Base-by-base conservation (phyloP, 768 basidiomycete genomes). In the Pisolithus microcarpus region DNA sequence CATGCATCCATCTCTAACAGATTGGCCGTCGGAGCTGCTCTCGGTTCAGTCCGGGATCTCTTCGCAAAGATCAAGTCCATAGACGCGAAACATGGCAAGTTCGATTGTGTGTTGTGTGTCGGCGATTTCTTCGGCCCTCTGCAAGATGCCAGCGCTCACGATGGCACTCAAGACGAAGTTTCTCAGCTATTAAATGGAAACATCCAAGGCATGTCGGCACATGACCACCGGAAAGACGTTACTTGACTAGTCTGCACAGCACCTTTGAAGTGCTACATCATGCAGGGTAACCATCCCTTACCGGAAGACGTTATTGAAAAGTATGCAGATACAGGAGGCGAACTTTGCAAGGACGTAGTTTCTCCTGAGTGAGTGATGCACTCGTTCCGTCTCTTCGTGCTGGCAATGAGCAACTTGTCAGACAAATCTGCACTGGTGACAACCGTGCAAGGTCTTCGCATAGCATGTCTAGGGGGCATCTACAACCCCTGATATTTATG, bases 1-100 rank as follows among this genome's bases (percentile, higher is more conserved):
- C 43, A 7, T 21, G 40, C 37, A 2, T 9, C 4, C 7, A 31
- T 18, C 21, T 23, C 5, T 46, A 15, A 34, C 34, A 84, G 82
- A 56, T 72, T 96, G 50, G 83, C 88, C 5, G 82, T 94, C 40
- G 93, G 93, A 15, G 82, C 92, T 46, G 82, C 87, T 6, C 70
- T 74, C 31, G 92, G 92, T 24, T 78, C 80, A 1, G 81, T 96
- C 61, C 68, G 74, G 30, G 77, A 81, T n/a, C 74, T 94, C 26
- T 85, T 91, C 60, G 65, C 78, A 51, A 96, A 92, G 73, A 78
- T 97, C 59, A 83, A 80, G 53, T 70, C 80, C 26, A 90, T 96
- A 57, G 83, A 98, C 70, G 75, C 81, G 49, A 96, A 95, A 70
- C 89, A 96, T 67, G 93, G 93, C 54, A 89, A 88, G 64, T 97